Evolutionary conservation across 2,329 filamentous ascomycete genomes (phyloP), one percentile per base, ranked within the genome.

Genomic region (Tolypocladium amazonense): DNA sequence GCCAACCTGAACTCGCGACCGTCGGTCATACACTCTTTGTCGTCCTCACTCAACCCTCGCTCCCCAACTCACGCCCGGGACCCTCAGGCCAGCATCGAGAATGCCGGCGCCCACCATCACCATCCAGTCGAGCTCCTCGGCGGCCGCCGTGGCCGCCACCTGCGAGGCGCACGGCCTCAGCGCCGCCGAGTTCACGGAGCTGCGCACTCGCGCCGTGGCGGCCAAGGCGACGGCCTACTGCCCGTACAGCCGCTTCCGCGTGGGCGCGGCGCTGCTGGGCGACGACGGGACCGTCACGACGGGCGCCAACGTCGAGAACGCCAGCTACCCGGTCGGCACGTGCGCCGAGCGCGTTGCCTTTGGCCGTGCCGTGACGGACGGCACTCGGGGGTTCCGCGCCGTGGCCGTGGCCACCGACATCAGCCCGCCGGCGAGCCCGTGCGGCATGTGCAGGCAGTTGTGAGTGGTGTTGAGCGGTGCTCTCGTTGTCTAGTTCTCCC

Each of bases 381-480:
- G 83, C 3, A 74, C 82, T 64, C 75, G 73, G 39, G 68, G 58
- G 11, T 90, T 95, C 75, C 87, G 85, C 69, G 93, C 92, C 25
- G 75, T 99, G 27, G 93, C 89, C 20, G 92, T 99, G 4, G 83
- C 89, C 8, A 95, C 92, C 7, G 89, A 97, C 71, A 88, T 89
- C 50, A 75, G 74, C 38, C 83, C 85, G 37, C 85, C 86, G 4
- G 82, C 82, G 56, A 87, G 87, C 63, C 94, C 94, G 0, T 99
- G 94, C 71, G 94, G 94, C 59, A 97, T 96, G 92, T 97, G 93
- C 73, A 81, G 93, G 67, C 93, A 97, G 72, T 96, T 93, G 88
- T 91, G 71, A 77, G 84, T 80, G 56, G 43, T 52, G 43, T 54
- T 35, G 58, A 53, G 6, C 35, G 5, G 35, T 35, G 35, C 9